Base-by-base conservation (phyloP, 108 stramenopile genomes). In the Asterionellopsis glacialis region DNA sequence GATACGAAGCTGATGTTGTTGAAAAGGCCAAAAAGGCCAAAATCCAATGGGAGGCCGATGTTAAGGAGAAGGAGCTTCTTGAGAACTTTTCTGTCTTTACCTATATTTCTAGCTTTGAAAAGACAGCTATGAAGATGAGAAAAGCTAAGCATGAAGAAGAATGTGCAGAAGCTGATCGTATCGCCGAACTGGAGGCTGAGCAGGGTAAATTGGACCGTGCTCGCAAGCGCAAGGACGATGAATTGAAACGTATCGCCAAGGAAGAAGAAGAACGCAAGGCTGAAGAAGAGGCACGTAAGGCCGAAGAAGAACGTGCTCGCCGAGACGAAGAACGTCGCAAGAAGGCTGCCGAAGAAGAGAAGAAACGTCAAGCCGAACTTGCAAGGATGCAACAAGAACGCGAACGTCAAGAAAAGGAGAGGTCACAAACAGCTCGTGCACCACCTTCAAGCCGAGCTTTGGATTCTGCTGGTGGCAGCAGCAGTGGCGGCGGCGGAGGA, bases 31-130 rank as follows among this genome's bases (percentile, higher is more conserved):
- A 84, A 47, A 57, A 63, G 9, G 87, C 88, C 41, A 88, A 79
- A 53, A 42, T 62, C 18, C 77, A 87, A 50, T 94, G 93, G 93
- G 81, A 86, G 45, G 59, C 69, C 11, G 85, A 94, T 57, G 81
- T 81, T 40, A 69, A 73, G 58, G 83, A 80, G 25, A 94, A 91
- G 67, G 64, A 69, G 23, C 16, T 38, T 19, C 65, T 94, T 23
- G 64, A 57, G n/a, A 67, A 63, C 13, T 74, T 75, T 38, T 60
- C 59, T 42, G 85, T 87, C 9, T 91, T 91, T 63, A 63, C 68
- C 22, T 79, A 83, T 68, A 72, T 80, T 45, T 60, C 59, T 33
- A 59, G 73, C 45, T 93, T 90, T 62, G 72, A 92, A 65, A 69
- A 76, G 33, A 73, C 54, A 55, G 87, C 77, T 11, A 91, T 91